Evolutionary conservation across 2,329 filamentous ascomycete species (phyloP), one percentile per base, ranked within the genome.

Genomic region (Colletotrichum lini): DNA sequence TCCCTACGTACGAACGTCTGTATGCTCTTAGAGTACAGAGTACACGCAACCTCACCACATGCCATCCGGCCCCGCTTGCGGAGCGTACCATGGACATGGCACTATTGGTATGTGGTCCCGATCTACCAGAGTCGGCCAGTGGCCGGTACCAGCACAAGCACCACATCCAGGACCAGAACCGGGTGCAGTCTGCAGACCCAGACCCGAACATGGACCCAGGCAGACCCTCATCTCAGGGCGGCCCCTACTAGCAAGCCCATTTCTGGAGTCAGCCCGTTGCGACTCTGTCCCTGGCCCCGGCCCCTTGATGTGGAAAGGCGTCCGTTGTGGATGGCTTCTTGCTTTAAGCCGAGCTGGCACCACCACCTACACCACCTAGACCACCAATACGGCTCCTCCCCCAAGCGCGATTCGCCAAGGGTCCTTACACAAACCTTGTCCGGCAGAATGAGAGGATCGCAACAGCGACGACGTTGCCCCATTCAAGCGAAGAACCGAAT

Each of bases 181-280:
- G 26, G 26, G 26, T 26, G 26, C 26, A 26, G 26, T 26, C 26
- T 21, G 35, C 53, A 56, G 53, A 53, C 47, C 21, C 38, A 53
- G 38, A 63, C 60, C 49, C 47, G 47, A 53, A 38, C 60, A 35
- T 50, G 49, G 60, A 50, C 50, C 68, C 26, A 26, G 26, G 26
- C 49, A 52, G 57, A 52, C 68, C 68, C 56, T 49, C 45, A 45
- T 23, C 53, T 42, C 49, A 57, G 67, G 67, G 67, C 45, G 44
- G 66, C 63, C 64, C 64, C 38, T 71, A 70, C 67, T 61, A 71
- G 68, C 64, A 18, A 71, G 52, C 63, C 63, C 67, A 70, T 70
- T 63, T 70, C 63, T 71, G 64, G 68, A 67, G 68, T 67, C 68
- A 71, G 64, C 57, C 64, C 53, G 68, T 71, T 71, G 64, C 64